Base-by-base conservation (phyloP, 163 green algal species). In the Coccomyxa subellipsoidea region DNA sequence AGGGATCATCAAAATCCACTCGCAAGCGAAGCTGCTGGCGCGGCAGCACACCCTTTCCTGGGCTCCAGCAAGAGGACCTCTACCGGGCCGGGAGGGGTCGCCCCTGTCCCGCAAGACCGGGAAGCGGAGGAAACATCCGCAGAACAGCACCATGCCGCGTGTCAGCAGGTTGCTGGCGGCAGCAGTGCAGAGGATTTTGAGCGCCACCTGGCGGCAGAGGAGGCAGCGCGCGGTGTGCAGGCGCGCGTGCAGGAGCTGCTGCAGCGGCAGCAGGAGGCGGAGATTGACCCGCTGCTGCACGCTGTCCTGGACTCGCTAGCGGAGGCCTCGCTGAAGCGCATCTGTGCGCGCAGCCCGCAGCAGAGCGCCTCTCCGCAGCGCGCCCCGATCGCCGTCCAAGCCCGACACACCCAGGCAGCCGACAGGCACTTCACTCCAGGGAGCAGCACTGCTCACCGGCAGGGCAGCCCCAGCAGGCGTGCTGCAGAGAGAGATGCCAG, bases 281-380 rank as follows among this genome's bases (percentile, higher is more conserved):
- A 36, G 21, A 35, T 23, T 12, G 79, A 83, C 15, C 69, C 69
- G 27, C 38, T 83, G 38, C 66, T 83, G 7, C 37, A 83, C 38
- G 66, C 76, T 29, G 79, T 83, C 37, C 69, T 83, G 69, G 54
- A 83, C 10, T 39, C 79, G 1, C 69, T 83, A 0, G 35, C 79
- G 25, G 79, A 83, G n/a, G 59, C 34, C 36, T 83, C 69, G 69
- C 38, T 79, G 39, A 23, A 73, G 2, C 29, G 27, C 18, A 0
- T 73, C 21, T 4, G 66, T n/a, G 66, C 27, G 27, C 29, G 66
- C 66, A 73, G 66, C 3, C 66, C 66, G n/a, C 66, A 73, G 66
- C 66, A n/a, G 21, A 36, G 18, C 66, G 47, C 47, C 15, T 59
- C 3, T 8, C 47, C 15, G 47, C 47, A 59, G 21, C 15, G 21